Conservation (phyloP, 106 monocot genomes). For the Chionographis japonica region DNA sequence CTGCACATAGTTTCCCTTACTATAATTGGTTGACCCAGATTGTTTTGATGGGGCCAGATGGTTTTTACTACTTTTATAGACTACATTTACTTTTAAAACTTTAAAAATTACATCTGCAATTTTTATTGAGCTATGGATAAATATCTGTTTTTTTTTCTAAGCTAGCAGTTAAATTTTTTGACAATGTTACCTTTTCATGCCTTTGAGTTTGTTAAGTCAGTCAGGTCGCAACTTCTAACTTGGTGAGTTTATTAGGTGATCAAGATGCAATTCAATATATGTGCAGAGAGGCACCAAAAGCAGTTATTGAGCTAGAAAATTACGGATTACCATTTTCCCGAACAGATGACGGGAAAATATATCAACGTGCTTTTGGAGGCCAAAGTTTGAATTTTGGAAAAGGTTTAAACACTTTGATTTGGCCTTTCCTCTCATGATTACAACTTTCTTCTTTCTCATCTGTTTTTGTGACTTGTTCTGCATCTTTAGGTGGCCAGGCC, state of each 20-base stretch:
- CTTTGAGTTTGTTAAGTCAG: neutral
- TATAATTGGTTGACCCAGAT: no score
- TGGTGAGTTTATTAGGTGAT: constrained; percentile 50
- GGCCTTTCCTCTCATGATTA: neutral
- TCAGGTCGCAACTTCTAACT: neutral
- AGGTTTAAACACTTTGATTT: constrained; percentile 36
- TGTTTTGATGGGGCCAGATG: no score
- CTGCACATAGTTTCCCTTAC: no score
- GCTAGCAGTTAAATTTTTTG: no score
- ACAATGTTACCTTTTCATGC: neutral
- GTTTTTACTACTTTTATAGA: no score
- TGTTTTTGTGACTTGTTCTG: constrained; percentile 6
- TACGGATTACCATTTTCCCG: constrained; percentile 96
- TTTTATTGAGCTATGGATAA: no score
- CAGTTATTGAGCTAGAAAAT: constrained; percentile 97
- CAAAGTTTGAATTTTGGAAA: constrained; percentile 98
- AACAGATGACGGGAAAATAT: constrained; percentile 92
- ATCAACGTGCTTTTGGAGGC: constrained; percentile 90
- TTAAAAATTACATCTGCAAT: no score
- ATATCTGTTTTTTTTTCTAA: neutral
- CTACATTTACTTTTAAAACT: no score
- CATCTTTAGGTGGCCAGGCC: constrained; percentile 81
- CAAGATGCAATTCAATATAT: constrained; percentile 94
- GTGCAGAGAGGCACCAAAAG: constrained; percentile 91
- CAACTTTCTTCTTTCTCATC: neutral